Base-by-base conservation (phyloP, 192 early-diverging fungal species). In the Cladochytrium replicatum region DNA sequence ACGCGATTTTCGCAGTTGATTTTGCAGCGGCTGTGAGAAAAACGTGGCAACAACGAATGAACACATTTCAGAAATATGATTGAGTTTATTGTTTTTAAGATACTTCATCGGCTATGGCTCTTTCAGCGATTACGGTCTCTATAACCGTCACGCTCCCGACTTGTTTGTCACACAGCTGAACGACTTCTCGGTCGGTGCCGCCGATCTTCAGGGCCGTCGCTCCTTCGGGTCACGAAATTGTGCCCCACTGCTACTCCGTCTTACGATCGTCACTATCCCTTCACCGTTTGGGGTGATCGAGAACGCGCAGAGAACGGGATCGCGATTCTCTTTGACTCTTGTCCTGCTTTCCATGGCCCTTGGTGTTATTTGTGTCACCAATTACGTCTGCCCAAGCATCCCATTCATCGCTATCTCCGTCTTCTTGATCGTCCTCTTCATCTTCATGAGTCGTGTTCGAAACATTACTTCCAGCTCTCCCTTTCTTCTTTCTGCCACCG, bases 311-410 rank as follows among this genome's bases (percentile, higher is more conserved):
- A 13, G 34, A 13, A 13, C 17, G 34, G 13, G 13, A 37, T 37
- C 34, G 13, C 17, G 13, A 37, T 37, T 37, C 34, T 17, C 17
- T 13, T 37, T 13, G 34, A 13, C 34, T n/a, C 46, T 5, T 11
- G 6, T 22, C 17, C 28, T 41, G 32, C 44, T 29, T 61, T 31
- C 2, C 25, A 3, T 13, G 34, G 13, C 13, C 13, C 11, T 27
- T 6, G 11, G 32, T 29, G 9, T 39, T 17, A 7, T 54, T 38
- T 41, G 57, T 50, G 21, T 66, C 58, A 2, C 67, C 63, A 1
- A 69, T 21, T 1, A 69, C 40, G 32, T 69, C 67, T 7, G 54
- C 60, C 67, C 67, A 69, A 6, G 63, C 67, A 50, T 58, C 58
- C 62, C 58, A 69, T 29, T 50, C 43, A 15, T 58, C 58, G 29